Conservation (phyloP, 257 asterid species). For the Marsdenia floribunda region DNA sequence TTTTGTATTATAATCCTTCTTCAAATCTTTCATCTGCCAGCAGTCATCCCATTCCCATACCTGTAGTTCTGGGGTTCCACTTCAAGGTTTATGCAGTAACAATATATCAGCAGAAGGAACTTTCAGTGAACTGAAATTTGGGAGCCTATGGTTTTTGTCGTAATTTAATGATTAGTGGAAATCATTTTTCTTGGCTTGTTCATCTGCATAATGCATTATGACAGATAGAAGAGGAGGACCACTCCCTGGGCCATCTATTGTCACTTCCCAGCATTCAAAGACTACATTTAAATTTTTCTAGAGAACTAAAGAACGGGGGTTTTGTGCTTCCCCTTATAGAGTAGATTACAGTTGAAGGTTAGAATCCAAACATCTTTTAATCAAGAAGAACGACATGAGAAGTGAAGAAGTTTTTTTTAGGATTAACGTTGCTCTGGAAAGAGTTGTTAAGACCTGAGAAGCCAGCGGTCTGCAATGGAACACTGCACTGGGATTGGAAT, state of each 20-base stretch:
- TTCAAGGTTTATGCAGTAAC: not conserved
- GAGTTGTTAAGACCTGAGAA: too few species aligned
- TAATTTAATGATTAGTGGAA: not conserved
- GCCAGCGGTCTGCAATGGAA: not conserved
- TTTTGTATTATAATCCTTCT: not conserved
- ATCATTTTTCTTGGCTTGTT: not conserved
- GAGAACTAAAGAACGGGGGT: not conserved
- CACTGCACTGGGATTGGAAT: not conserved
- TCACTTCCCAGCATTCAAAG: not conserved
- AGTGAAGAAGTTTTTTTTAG: not conserved
- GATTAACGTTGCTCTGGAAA: not conserved
- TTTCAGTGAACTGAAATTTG: not conserved
- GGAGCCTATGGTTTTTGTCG: conserved; percentile 8
- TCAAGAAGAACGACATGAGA: not conserved
- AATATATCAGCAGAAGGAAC: not conserved
- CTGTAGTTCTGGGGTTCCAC: not conserved
- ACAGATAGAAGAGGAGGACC: not conserved
- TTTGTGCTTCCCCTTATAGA: not conserved
- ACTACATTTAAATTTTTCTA: not conserved
- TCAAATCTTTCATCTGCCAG: not conserved
- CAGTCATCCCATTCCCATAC: not conserved
- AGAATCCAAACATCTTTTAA: not conserved
- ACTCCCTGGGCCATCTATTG: too few species aligned
- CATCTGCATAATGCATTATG: not conserved
- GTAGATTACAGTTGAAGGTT: not conserved